Conservation (phyloP, 805 yeast genomes). For the Candida tibetensis region DNA sequence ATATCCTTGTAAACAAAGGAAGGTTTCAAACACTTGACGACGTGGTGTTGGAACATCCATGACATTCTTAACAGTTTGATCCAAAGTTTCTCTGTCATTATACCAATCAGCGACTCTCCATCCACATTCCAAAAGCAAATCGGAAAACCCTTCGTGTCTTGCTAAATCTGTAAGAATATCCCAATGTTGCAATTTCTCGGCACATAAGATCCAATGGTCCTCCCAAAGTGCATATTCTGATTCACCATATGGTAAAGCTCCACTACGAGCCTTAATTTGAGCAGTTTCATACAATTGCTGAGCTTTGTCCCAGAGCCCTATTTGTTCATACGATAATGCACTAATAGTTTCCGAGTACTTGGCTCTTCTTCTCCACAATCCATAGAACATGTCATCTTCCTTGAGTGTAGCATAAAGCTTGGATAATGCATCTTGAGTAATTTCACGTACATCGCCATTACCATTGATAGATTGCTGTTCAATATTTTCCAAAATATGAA, state of each 20-base stretch:
- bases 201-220: conserved; percentile 97
- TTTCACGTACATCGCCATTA: conserved; percentile 72
- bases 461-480: conserved; percentile 56
- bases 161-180: conserved; percentile 94
- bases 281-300: conserved; percentile 93
- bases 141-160: conserved; percentile 97
- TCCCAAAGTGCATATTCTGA: conserved; percentile 97
- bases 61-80: conserved; percentile 89
- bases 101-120: conserved; percentile 99
- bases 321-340: conserved; percentile 90
- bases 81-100: conserved; percentile 89
- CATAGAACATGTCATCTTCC: conserved; percentile 96
- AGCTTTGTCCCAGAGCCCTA: conserved; percentile 93
- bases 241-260: conserved; percentile 92
- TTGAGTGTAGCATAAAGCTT: conserved; percentile 86
- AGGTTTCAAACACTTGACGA: conserved; percentile 92
- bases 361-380: conserved; percentile 95
- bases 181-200: conserved; percentile 97
- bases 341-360: conserved; percentile 90
- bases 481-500: conserved; percentile 77
- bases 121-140: conserved; percentile 92
- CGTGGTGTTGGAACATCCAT: conserved; percentile 99
- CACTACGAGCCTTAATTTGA: conserved; percentile 93
- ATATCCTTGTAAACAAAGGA: conserved; percentile 86
- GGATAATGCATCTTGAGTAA: conserved; percentile 84